Evolutionary conservation across 148 eudicot genomes (phyloP).

Genomic region (Chenopodium formosanum): DNA sequence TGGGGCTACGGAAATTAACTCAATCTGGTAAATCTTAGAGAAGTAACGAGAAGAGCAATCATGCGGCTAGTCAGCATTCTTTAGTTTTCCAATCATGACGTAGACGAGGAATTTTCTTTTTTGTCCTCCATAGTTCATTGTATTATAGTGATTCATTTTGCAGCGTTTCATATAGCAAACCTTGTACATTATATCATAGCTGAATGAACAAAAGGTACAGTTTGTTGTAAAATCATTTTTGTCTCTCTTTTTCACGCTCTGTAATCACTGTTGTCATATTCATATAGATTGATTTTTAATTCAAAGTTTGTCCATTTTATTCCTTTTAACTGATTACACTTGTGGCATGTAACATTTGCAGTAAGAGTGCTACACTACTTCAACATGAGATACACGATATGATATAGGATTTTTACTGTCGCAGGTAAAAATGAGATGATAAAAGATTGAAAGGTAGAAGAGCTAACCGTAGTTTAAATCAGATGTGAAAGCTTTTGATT

Average conservation of each 20-base stretch:
- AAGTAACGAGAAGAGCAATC: neutral
- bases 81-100: neutral
- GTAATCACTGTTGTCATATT: neutral
- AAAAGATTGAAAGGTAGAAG: too few species aligned
- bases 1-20: constrained; percentile 60
- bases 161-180: constrained; percentile 10
- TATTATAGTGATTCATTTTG: constrained; percentile 27
- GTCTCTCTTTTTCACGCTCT: neutral
- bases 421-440: too few species aligned
- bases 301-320: neutral
- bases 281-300: neutral
- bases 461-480: too few species aligned
- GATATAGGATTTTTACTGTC: too few species aligned
- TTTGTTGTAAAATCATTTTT: constrained; percentile 22
- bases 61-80: constrained; percentile 6
- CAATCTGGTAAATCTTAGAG: constrained; percentile 34
- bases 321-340: too few species aligned
- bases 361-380: too few species aligned
- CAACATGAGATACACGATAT: too few species aligned
- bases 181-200: constrained; percentile 30
- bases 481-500: too few species aligned
- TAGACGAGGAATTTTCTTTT: constrained; percentile 26
- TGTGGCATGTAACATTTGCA: neutral
- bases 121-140: constrained; percentile 30
- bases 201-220: constrained; percentile 18